Evolutionary conservation across 2,329 filamentous ascomycete species (phyloP).

Genomic region (Simplicillium aogashimaense): DNA sequence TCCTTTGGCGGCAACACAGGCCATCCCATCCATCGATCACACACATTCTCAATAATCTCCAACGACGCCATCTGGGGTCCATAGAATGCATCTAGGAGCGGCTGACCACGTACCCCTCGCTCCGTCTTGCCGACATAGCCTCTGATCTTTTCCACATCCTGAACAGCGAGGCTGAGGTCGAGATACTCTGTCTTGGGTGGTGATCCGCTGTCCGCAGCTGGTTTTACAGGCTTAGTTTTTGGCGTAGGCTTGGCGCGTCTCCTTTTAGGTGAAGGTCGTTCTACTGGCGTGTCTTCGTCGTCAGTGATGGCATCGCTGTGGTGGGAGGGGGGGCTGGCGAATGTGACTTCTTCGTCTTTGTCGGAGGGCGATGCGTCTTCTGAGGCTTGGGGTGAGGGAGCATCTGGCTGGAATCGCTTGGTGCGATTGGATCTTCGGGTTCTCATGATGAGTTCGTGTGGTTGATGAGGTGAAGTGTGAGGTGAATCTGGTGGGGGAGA

Average conservation of each 20-base stretch:
- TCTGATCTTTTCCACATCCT: constrained; percentile 19
- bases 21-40: constrained; percentile 30
- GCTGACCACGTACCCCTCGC: constrained; percentile 19
- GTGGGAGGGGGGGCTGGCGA: no score
- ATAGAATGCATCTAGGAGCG: constrained; percentile 29
- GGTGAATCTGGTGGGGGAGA: no score
- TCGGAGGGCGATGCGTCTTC: no score
- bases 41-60: constrained; percentile 23
- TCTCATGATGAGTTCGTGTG: no score
- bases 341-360: no score
- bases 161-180: constrained; percentile 21
- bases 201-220: constrained; percentile 7
- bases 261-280: neutral
- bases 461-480: no score
- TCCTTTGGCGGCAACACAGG: constrained; percentile 27
- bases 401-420: no score
- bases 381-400: no score
- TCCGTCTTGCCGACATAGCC: constrained; percentile 26
- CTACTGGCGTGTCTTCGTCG: no score
- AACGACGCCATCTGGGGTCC: constrained; percentile 26
- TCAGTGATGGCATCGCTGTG: no score
- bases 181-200: constrained; percentile 16
- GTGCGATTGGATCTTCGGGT: no score
- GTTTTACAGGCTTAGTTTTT: constrained; percentile 6
- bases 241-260: constrained; percentile 14